Conservation (phyloP, 2,329 filamentous ascomycete genomes). For the Penicillium sp. region DNA sequence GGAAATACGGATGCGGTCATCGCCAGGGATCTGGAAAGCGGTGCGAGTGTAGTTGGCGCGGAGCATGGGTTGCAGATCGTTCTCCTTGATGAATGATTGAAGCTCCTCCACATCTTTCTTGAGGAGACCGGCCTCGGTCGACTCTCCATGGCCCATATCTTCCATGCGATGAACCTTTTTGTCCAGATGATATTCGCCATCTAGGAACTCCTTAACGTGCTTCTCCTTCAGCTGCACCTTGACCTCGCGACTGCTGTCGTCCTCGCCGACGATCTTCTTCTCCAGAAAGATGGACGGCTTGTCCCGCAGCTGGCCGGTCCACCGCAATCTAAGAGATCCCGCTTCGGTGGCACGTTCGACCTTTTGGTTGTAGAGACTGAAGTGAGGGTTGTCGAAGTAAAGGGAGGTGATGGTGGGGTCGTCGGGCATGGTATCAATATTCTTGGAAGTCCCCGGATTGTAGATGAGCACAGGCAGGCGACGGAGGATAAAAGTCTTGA, state of each 20-base stretch:
- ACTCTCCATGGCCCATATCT: constrained; percentile 65
- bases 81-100: constrained; percentile 71
- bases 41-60: constrained; percentile 91
- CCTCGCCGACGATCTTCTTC: constrained; percentile 77
- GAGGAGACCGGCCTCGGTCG: constrained; percentile 63
- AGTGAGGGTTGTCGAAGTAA: constrained; percentile 87
- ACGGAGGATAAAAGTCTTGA: constrained; percentile 91
- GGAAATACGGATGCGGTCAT: constrained; percentile 83
- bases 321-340: constrained; percentile 78
- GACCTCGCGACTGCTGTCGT: constrained; percentile 71
- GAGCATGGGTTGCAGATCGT: constrained; percentile 75
- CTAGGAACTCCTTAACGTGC: constrained; percentile 81
- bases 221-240: constrained; percentile 88
- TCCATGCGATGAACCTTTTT: constrained; percentile 81
- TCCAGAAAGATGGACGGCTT: constrained; percentile 80
- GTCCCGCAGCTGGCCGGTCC: constrained; percentile 79
- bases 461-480: constrained; percentile 89
- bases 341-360: constrained; percentile 70
- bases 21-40: constrained; percentile 92
- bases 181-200: constrained; percentile 85
- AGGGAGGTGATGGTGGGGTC: constrained; percentile 92
- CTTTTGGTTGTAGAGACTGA: constrained; percentile 82
- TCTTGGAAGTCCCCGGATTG: constrained; percentile 76
- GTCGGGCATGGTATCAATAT: constrained; percentile 68
- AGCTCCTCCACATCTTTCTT: constrained; percentile 70